These are phyloP conservation scores for Aegilops umbellulata DNA, from an alignment of 176 grass and related monocot species.

Conservation along the genomic window DNA sequence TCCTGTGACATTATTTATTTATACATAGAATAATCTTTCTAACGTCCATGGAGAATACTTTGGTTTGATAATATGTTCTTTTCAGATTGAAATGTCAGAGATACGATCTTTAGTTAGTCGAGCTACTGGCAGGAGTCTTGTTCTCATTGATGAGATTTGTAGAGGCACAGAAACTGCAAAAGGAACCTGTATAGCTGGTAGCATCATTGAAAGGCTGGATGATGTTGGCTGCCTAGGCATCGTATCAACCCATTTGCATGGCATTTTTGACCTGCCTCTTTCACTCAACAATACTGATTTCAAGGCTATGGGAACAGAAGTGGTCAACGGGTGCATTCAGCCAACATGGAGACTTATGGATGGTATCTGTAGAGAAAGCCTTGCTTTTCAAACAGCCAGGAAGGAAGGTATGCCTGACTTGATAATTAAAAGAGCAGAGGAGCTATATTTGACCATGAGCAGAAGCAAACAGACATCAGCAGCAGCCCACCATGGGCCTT, in stretches of 20 bases:
- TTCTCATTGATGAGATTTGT: slow-evolving; percentile 97
- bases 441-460: slow-evolving; percentile 59
- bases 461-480: slow-evolving; percentile 23
- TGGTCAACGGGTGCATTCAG: slow-evolving; percentile 50
- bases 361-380: slow-evolving; percentile 86
- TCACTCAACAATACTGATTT: slow-evolving; percentile 52
- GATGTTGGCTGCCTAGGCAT: slow-evolving; percentile 70
- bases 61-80: slow-evolving; percentile 18
- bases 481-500: neutral
- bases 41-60: neutral
- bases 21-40: neutral
- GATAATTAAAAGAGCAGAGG: slow-evolving; percentile 76
- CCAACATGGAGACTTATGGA: slow-evolving; percentile 83
- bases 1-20: neutral
- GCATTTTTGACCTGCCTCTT: slow-evolving; percentile 86
- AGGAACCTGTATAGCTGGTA: slow-evolving; percentile 96
- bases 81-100: slow-evolving; percentile 99
- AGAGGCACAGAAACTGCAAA: slow-evolving; percentile 93
- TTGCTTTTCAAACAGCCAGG: slow-evolving; percentile 87
- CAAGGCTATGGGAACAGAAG: slow-evolving; percentile 89
- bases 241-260: slow-evolving; percentile 88
- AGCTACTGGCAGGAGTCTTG: slow-evolving; percentile 61
- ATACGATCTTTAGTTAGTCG: slow-evolving; percentile 74
- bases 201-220: slow-evolving; percentile 88
- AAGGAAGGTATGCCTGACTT: slow-evolving; percentile 79